Base-by-base conservation (phyloP, 2,329 filamentous ascomycete genomes). In the Aspergillus vadensis region DNA sequence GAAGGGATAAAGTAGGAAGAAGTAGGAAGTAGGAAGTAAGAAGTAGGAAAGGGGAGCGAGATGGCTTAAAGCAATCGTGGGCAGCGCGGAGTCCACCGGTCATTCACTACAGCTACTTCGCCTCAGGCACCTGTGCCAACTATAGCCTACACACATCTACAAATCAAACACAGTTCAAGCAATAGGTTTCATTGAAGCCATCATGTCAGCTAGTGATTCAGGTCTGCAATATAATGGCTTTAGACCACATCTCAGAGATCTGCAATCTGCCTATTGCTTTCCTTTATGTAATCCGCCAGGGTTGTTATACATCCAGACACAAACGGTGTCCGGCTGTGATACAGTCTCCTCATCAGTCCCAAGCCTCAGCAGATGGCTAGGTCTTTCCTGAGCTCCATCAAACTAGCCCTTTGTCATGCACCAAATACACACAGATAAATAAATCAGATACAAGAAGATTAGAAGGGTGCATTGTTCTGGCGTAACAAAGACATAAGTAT, bases 151-250 rank as follows among this genome's bases (percentile, higher is more conserved):
- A 23, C 44, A 49, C 15, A n/a, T 47, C 44, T 14, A 55, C 21
- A 10, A 8, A 17, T 36, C 5, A n/a, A 30, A 12, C 55, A 41
- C 41, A 4, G 21, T 25, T 51, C 51, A 63, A 58, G 49, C 41
- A 64, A 61, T 59, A 61, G 56, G 57, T 64, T 61, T 36, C 61
- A 67, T 68, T 67, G 58, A 58, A 58, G 57, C 49, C 65, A 67
- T 62, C 58, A 61, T 57, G 57, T 32, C 58, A 57, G 44, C 65
- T 63, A 62, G 55, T 21, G 21, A 47, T 12, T 19, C 53, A 38
- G 19, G 23, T 36, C 38, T 44, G 14, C n/a, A 15, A 30, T 15
- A 30, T 21, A 25, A 36, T 32, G 41, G 23, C 53, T 5, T 3
- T 25, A 43, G 38, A 19, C 44, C 51, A 27, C 9, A 5, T 43